Evolutionary conservation across 2,329 filamentous ascomycete genomes (phyloP), one percentile per base, ranked within the genome.

Genomic region (Cladosporium halotolerans): DNA sequence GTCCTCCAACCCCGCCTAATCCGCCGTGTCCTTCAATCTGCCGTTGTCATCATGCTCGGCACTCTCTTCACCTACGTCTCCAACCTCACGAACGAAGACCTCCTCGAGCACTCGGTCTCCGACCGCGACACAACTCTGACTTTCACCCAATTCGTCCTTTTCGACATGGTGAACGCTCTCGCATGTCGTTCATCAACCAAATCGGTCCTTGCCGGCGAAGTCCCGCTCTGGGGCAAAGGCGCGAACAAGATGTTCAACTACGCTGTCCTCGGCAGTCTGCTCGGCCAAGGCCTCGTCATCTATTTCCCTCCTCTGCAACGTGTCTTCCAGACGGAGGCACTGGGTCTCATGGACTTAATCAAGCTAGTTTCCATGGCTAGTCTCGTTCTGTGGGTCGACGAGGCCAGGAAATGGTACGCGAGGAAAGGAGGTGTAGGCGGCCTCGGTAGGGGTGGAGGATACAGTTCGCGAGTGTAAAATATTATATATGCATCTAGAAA

Each of bases 131-230:
- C 93, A 1, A 99, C 93, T 59, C 96, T 99, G 88, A 97, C 93
- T 0, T 99, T 99, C 68, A 99, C 93, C 5, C 96, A 91, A 72
- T 99, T 99, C 67, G 93, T 99, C 43, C 81, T 99, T 51, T 99
- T 97, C 71, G 93, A 99, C 76, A 99, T 99, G 93, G 96, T 97
- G 78, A 97, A 99, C 71, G 93, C 93, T 1, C 78, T 99, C 18
- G 86, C 89, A 13, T 99, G 93, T 72, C 88, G 93, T 45, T 95
- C 88, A 7, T 91, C 96, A 67, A 84, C 81, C 58, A 97, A 97
- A 70, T 95, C 88, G 9, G 78, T 99, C 4, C 79, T 99, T 3
- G 80, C 86, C 23, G 92, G 93, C 39, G 91, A 99, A 68, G 79
- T 72, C 6, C 60, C 60, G 2, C 55, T 71, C 1, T 71, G 95